Evolutionary conservation across 2,329 filamentous ascomycete species (phyloP).

Genomic region (Cladophialophora chaetospira): DNA sequence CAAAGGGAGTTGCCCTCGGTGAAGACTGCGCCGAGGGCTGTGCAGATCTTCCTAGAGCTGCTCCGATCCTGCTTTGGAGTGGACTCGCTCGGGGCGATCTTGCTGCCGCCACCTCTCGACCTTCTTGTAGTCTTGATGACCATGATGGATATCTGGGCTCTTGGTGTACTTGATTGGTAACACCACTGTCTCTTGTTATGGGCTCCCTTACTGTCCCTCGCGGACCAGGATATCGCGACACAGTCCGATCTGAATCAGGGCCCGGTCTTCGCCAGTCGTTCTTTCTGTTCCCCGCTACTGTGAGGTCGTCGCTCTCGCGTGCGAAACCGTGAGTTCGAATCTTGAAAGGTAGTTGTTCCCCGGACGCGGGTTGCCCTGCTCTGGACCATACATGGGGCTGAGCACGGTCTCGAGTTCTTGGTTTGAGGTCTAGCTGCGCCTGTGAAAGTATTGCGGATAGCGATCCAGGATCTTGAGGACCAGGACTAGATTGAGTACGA

Average conservation of each 20-base stretch:
- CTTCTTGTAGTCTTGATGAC: neutral
- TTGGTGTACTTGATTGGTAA: neutral
- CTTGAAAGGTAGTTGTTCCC: neutral
- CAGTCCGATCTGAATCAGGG: neutral
- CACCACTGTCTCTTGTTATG: neutral
- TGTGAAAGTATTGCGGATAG: constrained; percentile 54
- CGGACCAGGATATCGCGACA: neutral
- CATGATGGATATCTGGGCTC: neutral
- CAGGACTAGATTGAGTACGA: neutral
- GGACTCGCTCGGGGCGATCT: neutral
- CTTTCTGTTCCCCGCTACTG: neutral
- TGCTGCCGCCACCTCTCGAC: neutral
- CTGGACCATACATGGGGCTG: neutral
- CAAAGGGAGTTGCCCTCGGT: neutral
- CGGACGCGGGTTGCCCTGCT: neutral
- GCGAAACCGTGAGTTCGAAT: neutral
- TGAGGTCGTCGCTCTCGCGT: neutral
- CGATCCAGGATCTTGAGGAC: constrained; percentile 35
- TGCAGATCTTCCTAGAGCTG: neutral
- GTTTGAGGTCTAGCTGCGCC: constrained; percentile 46
- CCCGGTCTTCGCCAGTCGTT: neutral
- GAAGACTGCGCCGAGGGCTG: neutral
- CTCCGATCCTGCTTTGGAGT: neutral
- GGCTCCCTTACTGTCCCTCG: neutral
- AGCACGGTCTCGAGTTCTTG: neutral